Evolutionary conservation across 148 eudicot species (phyloP).

Genomic region (Cornus suecica): DNA sequence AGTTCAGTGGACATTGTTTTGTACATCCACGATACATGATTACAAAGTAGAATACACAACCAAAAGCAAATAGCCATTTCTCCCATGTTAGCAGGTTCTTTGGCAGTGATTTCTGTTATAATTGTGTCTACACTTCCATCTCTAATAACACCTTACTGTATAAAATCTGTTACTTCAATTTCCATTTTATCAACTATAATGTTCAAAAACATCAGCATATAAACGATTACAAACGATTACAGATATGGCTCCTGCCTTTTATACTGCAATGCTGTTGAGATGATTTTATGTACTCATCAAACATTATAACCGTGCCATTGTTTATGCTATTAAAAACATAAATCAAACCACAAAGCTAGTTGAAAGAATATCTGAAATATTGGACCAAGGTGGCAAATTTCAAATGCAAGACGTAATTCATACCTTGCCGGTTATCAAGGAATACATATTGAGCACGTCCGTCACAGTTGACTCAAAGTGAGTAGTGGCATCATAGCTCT

Average conservation of each 20-base stretch:
- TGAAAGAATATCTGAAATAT: too few relatives aligned
- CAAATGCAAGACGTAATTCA: not conserved
- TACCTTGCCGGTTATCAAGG: conserved; percentile 96
- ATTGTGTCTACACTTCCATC: not conserved
- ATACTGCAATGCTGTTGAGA: not conserved
- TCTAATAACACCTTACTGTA: too few relatives aligned
- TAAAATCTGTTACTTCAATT: not conserved
- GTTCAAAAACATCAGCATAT: not conserved
- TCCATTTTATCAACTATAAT: not conserved
- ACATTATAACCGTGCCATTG: too few relatives aligned
- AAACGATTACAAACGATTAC: not conserved
- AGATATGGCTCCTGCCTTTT: not conserved
- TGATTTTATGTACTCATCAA: not conserved
- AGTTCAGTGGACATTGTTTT: not conserved
- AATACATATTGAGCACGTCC: conserved; percentile 89
- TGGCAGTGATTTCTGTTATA: not conserved
- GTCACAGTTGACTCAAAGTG: conserved; percentile 94
- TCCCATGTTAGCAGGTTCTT: too few relatives aligned
- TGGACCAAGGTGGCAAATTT: not conserved
- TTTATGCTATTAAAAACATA: too few relatives aligned
- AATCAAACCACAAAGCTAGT: not conserved
- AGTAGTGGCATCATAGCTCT: conserved; percentile 37
- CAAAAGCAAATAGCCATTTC: not conserved
- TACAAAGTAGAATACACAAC: not conserved
- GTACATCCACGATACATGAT: not conserved